Conservation (phyloP, 805 yeast species). For the Candida loeiensis region DNA sequence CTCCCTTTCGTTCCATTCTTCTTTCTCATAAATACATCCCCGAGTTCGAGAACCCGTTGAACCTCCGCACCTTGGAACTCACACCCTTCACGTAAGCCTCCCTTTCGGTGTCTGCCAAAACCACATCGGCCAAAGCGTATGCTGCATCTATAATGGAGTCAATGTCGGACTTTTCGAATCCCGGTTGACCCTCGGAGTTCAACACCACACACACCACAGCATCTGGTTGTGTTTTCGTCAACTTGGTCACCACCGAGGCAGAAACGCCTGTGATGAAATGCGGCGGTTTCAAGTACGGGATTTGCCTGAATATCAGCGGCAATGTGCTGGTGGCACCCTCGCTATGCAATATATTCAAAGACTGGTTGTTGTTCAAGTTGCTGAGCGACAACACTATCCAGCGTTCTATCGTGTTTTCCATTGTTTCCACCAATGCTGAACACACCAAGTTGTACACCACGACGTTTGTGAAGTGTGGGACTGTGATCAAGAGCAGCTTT, state of each 20-base stretch:
- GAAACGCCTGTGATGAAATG: constrained; percentile 57
- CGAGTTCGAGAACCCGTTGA: constrained; percentile 23
- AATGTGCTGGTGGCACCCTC: background rate
- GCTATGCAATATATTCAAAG: constrained; percentile 21
- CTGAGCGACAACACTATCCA: constrained; percentile 40
- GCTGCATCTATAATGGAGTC: constrained; percentile 39
- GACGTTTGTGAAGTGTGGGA: constrained; percentile 37
- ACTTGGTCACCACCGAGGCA: constrained; percentile 41
- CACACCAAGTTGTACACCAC: constrained; percentile 33
- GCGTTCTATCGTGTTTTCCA: background rate
- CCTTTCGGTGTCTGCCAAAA: constrained; percentile 2
- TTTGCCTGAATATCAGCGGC: constrained; percentile 9
- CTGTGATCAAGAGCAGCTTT: constrained; percentile 15
- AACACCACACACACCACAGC: constrained; percentile 24
- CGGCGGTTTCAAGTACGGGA: constrained; percentile 49
- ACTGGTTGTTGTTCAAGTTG: constrained; percentile 26
- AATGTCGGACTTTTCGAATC: constrained; percentile 51
- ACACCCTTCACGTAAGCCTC: constrained; percentile 14
- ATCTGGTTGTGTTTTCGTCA: constrained; percentile 6
- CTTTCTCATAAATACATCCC: constrained; percentile 20
- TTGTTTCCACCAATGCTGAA: constrained; percentile 12
- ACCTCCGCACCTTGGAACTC: constrained; percentile 20
- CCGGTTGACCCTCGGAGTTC: constrained; percentile 62
- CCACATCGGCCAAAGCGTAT: constrained; percentile 10
- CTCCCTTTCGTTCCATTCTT: background rate